Evolutionary conservation across 2,329 filamentous ascomycete species (phyloP).

Genomic region (Byssoonygena ceratinophila): DNA sequence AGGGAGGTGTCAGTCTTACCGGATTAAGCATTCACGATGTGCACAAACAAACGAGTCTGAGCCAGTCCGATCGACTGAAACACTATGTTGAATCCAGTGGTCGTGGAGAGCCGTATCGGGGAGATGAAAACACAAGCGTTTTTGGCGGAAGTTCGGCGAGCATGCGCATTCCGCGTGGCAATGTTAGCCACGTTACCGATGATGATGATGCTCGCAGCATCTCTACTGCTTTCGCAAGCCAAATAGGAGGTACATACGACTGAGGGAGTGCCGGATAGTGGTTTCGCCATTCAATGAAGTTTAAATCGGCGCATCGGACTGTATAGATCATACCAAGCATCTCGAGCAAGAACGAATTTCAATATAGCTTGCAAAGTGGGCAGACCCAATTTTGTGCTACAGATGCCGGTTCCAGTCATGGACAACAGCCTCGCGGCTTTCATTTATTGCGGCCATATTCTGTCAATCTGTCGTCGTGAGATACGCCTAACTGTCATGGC

Average conservation of each 20-base stretch:
- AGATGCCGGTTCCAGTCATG: neutral
- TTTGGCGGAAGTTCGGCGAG: slow-evolving; percentile 51
- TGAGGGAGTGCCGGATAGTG: slow-evolving; percentile 30
- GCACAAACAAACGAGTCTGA: slow-evolving; percentile 62
- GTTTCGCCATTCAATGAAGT: neutral
- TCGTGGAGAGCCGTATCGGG: slow-evolving; percentile 48
- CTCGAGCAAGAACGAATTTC: neutral
- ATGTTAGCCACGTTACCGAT: slow-evolving; percentile 38
- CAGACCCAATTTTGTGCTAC: neutral
- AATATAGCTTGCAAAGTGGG: neutral
- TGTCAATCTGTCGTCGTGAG: neutral
- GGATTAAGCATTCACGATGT: slow-evolving; percentile 65
- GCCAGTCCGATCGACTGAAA: slow-evolving; percentile 81
- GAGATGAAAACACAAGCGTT: slow-evolving; percentile 51
- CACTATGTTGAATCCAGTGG: slow-evolving; percentile 84
- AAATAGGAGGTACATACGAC: slow-evolving; percentile 62
- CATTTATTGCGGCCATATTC: slow-evolving; percentile 2
- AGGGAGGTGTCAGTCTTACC: slow-evolving; percentile 79
- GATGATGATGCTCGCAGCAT: slow-evolving; percentile 95
- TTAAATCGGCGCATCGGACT: slow-evolving; percentile 5
- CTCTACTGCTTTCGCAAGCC: slow-evolving; percentile 92
- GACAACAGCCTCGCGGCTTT: neutral
- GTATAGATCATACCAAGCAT: slow-evolving; percentile 4
- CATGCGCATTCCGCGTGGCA: slow-evolving; percentile 39
- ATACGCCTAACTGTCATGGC: neutral